Evolutionary conservation across 352 stramenopile genomes (phyloP).

Genomic region (Phytophthora cajani): DNA sequence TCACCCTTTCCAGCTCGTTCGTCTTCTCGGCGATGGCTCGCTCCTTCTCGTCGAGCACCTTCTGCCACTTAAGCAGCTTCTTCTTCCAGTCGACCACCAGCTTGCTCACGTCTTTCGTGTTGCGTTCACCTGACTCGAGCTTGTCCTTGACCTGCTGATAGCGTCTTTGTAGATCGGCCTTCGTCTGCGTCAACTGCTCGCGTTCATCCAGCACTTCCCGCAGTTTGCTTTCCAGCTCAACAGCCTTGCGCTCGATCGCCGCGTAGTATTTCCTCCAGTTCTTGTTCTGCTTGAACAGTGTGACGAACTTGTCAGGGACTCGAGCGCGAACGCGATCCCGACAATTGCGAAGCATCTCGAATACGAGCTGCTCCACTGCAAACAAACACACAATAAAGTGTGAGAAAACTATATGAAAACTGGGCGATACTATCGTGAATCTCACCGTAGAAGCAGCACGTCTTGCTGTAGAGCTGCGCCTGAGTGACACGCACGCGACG

Average conservation of each 20-base stretch:
- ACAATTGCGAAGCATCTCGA: constrained; percentile 66
- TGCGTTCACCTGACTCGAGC: constrained; percentile 30
- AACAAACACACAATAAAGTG: not conserved
- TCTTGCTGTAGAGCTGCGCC: constrained; percentile 42
- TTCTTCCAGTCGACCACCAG: constrained; percentile 58
- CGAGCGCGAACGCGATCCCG: constrained; percentile 55
- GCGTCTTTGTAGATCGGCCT: constrained; percentile 23
- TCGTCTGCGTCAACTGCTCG: constrained; percentile 42
- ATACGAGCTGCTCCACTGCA: constrained; percentile 69
- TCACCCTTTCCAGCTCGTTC: constrained; percentile 34
- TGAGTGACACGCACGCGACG: constrained; percentile 27
- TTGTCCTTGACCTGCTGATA: constrained; percentile 31
- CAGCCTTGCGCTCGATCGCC: constrained; percentile 54
- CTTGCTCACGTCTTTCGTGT: constrained; percentile 42
- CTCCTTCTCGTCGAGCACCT: constrained; percentile 53
- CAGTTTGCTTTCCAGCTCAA: constrained; percentile 44
- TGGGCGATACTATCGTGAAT: not conserved
- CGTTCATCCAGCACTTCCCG: constrained; percentile 38
- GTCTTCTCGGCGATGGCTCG: constrained; percentile 35
- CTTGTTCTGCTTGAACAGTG: constrained; percentile 79
- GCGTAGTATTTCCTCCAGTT: constrained; percentile 80
- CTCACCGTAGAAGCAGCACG: constrained; percentile 58
- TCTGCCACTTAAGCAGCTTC: constrained; percentile 63
- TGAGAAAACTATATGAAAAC: not conserved
- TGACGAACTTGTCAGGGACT: constrained; percentile 54